Evolutionary conservation across 108 stramenopile species (phyloP), one percentile per base, ranked within the genome.

Genomic region (Schizochytrium sp.): DNA sequence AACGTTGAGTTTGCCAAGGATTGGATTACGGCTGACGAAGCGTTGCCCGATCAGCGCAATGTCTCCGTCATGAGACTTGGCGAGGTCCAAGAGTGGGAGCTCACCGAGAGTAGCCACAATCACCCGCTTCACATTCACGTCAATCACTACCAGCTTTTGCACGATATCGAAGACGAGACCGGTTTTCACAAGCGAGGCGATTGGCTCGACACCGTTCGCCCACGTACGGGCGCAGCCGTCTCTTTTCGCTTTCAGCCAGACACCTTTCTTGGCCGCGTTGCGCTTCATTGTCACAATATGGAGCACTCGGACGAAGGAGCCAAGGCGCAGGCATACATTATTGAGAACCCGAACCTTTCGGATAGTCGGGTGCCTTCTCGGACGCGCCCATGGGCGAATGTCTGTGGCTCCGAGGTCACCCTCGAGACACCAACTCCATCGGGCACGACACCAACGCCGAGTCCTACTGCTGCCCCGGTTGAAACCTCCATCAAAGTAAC

Each of bases 201-300:
- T n/a, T 83, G 76, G 76, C 43, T 83, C 51, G 76, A 83, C 28
- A 83, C 76, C 25, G 48, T 83, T 16, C 76, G 76, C 12, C 76
- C 76, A 6, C 76, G 76, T 34, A 28, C n/a, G 12, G 48, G 28
- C 25, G 25, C 28, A 6, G 48, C 76, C 0, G 51, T 83, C 23
- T 16, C 48, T 6, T 83, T 83, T 53, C 76, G 76, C 19, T 83
- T 83, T 45, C 48, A 53, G 48, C 76, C 76, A 25, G 76, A 83
- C 48, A 83, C 51, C 28, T 83, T 83, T 45, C 45, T 53, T 6
- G 76, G 76, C 19, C 76, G 76, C 19, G 48, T 83, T 34, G 48
- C 76, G 0, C 76, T 83, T 12, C 76, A 83, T 53, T 83, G 76
- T 45, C 76, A 83, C 23, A 83, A 83, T 23, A n/a, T 83, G 45